These are phyloP conservation scores for Phytopythium oedochilum DNA, from an alignment of 352 stramenopile species.

Conservation along the genomic window DNA sequence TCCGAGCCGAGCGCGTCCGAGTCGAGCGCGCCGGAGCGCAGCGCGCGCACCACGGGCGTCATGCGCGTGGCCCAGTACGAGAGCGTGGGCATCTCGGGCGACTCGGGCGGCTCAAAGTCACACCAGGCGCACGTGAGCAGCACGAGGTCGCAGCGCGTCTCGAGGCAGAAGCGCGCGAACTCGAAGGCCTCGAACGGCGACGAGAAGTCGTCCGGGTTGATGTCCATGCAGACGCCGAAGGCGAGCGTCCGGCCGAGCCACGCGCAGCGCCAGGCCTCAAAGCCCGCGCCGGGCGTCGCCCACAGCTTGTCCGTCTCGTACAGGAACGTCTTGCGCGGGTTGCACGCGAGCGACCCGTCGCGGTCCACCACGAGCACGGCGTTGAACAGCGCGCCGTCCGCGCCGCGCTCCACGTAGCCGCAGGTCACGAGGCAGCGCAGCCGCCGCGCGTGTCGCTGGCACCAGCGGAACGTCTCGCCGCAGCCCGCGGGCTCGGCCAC, in stretches of 20 bases:
- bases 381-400: conserved; percentile 50
- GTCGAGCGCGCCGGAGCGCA: conserved; percentile 26
- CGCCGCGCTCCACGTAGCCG: conserved; percentile 56
- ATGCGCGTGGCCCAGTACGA: conserved; percentile 75
- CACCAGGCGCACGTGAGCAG: conserved; percentile 84
- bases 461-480: conserved; percentile 66
- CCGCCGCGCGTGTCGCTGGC: conserved; percentile 47
- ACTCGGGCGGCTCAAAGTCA: conserved; percentile 58
- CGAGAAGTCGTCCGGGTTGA: conserved; percentile 82
- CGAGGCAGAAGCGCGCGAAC: conserved; percentile 52
- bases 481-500: conserved; percentile 55
- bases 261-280: conserved; percentile 65
- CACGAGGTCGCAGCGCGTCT: conserved; percentile 57
- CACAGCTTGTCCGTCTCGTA: conserved; percentile 84
- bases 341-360: conserved; percentile 58
- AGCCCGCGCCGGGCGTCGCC: conserved; percentile 58
- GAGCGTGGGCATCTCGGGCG: conserved; percentile 39
- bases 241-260: conserved; percentile 76
- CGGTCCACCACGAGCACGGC: conserved; percentile 79
- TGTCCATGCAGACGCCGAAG: conserved; percentile 90
- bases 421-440: conserved; percentile 66
- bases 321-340: conserved; percentile 77
- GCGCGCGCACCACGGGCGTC: conserved; percentile 42
- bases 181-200: conserved; percentile 64
- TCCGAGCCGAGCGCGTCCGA: too few relatives aligned